These are phyloP conservation scores for Sicyos baderoa DNA, from an alignment of 306 rosid genomes.

Conservation along the genomic window DNA sequence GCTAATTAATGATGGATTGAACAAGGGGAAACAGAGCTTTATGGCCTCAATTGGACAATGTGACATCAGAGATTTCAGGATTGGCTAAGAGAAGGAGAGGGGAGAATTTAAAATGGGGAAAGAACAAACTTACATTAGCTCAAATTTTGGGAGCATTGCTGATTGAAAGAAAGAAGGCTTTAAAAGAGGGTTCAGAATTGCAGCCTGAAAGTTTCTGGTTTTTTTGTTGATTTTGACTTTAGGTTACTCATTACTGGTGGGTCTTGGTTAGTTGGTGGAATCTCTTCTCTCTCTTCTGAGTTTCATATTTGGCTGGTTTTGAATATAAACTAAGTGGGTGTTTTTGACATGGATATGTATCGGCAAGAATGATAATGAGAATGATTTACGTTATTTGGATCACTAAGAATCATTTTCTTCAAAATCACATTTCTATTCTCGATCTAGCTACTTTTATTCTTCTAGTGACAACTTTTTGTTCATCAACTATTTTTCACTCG, in stretches of 20 bases:
- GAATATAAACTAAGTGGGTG: neutral
- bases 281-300: neutral
- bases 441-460: too few relatives aligned
- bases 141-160: neutral
- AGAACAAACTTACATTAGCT: too few relatives aligned
- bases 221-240: constrained; percentile 10
- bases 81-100: neutral
- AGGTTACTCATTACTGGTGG: neutral
- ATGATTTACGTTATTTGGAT: too few relatives aligned
- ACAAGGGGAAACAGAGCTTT: neutral
- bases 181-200: neutral
- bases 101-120: too few relatives aligned
- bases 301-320: neutral
- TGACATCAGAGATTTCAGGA: neutral
- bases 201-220: neutral
- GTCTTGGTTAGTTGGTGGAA: too few relatives aligned
- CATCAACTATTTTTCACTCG: too few relatives aligned
- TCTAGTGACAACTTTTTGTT: too few relatives aligned
- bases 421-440: too few relatives aligned
- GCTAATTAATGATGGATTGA: neutral
- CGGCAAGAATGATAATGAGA: too few relatives aligned
- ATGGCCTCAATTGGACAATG: neutral
- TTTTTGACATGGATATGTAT: too few relatives aligned
- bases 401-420: too few relatives aligned
- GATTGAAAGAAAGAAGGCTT: neutral